A percentile compares a stretch with the other conserved stretches of the same genome.
Conservation (phyloP, 345 rosid genomes). For the rapeseed (Brassica napus) region Da-Ae NC_063442.1:38069501-38070000, state of each 20-base stretch:
- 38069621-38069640: not conserved
- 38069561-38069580: not conserved
- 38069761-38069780: not conserved
- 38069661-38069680: not conserved
- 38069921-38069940: not conserved
- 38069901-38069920: conserved; percentile 2
- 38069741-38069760: not conserved
- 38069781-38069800: not conserved
- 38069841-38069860: not conserved
- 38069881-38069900: not conserved
- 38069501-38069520: not conserved
- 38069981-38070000: conserved; percentile 10
- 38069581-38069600: not conserved
- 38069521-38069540: not conserved
- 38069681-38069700: not conserved
- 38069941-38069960: not conserved
- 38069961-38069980: not conserved
- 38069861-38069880: not conserved
- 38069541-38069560: not conserved
- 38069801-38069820: not conserved
- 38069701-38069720: not conserved
- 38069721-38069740: not conserved
- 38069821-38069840: not conserved
- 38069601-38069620: not conserved
- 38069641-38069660: not conserved